Evolutionary conservation across 2,329 filamentous ascomycete genomes (phyloP).

Genomic region (Neocatenulostroma microsporum): DNA sequence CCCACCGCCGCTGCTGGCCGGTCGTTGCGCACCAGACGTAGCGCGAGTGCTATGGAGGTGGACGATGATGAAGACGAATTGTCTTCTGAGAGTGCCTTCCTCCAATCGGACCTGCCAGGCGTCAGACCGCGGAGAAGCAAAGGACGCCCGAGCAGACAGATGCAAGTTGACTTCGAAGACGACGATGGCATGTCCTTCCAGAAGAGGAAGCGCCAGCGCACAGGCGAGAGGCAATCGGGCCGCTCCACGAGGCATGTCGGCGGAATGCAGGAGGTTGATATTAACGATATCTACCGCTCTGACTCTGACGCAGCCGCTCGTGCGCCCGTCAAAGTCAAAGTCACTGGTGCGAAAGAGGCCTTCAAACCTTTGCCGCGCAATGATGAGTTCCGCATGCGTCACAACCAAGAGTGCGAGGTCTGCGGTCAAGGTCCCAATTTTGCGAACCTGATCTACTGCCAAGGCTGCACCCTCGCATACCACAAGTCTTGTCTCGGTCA

Average conservation of each 20-base stretch:
- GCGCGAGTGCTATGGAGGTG: conserved; percentile 5
- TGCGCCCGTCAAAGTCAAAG: conserved; percentile 42
- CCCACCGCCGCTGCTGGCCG: conserved; percentile 5
- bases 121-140: conserved; percentile 29
- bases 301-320: conserved; percentile 32
- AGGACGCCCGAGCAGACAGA: too few relatives aligned
- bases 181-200: neutral
- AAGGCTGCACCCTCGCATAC: conserved; percentile 78
- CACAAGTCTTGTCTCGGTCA: conserved; percentile 76
- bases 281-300: conserved; percentile 50
- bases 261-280: conserved; percentile 47
- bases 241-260: conserved; percentile 39
- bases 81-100: conserved; percentile 15
- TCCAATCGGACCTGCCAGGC: conserved; percentile 36
- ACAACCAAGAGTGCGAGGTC: conserved; percentile 63
- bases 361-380: conserved; percentile 58
- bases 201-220: conserved; percentile 14
- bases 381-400: conserved; percentile 61
- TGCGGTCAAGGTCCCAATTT: conserved; percentile 57
- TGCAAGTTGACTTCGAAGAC: conserved; percentile 9
- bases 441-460: conserved; percentile 73
- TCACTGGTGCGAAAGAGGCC: conserved; percentile 58
- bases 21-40: conserved; percentile 10
- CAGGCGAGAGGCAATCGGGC: conserved; percentile 36
- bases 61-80: conserved; percentile 25